These are phyloP conservation scores for Neopestalotiopsis sp. DNA, from an alignment of 2,329 filamentous ascomycete species.

Conservation along the genomic window DNA sequence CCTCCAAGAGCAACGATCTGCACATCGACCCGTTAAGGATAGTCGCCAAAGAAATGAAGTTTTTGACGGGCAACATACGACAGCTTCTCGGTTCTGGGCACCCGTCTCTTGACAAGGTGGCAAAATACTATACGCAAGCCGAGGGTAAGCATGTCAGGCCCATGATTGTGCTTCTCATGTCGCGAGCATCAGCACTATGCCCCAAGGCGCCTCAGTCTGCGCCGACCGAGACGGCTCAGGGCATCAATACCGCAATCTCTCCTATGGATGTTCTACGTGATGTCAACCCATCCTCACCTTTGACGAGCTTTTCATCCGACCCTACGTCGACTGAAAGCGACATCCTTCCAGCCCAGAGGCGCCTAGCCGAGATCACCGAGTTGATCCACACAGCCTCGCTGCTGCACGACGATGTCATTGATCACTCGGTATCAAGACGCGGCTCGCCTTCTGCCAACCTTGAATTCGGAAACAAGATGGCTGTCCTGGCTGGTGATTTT, in stretches of 20 bases:
- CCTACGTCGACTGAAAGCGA: conserved; percentile 59
- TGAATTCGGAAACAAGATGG: conserved; percentile 99
- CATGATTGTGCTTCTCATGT: conserved; percentile 95
- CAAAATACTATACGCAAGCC: conserved; percentile 97
- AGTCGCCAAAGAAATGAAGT: conserved; percentile 96
- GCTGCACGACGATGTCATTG: conserved; percentile 97
- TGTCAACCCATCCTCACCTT: conserved; percentile 74
- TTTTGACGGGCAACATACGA: conserved; percentile 89
- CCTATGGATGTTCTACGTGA: conserved; percentile 72
- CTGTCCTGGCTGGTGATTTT: conserved; percentile 96
- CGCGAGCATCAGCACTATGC: conserved; percentile 84
- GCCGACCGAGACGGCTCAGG: conserved; percentile 47
- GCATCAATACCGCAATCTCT: conserved; percentile 61
- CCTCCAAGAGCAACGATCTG: conserved; percentile 63
- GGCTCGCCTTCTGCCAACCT: conserved; percentile 88
- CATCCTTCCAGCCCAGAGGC: conserved; percentile 90
- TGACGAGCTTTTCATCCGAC: conserved; percentile 53
- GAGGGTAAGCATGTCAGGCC: conserved; percentile 97
- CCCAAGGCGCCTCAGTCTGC: conserved; percentile 57
- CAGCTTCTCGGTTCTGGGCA: conserved; percentile 94
- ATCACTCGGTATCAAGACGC: conserved; percentile 85
- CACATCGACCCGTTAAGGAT: conserved; percentile 86
- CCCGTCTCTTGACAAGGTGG: conserved; percentile 89
- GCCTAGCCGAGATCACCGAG: conserved; percentile 95
- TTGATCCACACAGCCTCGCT: conserved; percentile 96